Base-by-base conservation (phyloP, 78 protist genomes). In the Dictyostelium discoideum region DNA sequence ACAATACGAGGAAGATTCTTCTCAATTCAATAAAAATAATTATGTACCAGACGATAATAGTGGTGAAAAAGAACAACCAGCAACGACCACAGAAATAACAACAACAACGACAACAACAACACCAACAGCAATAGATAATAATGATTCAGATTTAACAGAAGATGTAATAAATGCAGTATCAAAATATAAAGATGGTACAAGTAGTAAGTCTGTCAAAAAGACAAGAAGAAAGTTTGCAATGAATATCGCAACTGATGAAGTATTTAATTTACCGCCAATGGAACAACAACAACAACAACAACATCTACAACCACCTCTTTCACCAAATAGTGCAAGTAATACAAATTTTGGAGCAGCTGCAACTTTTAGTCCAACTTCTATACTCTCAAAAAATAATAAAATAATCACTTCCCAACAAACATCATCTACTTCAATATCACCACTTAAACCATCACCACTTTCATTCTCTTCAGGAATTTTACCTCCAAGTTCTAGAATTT, bases 151-250 rank as follows among this genome's bases (percentile, higher is more conserved):
- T n/a, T 42, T 79, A 42, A 54, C n/a, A 13, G 63, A 20, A 0
- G 87, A 60, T 29, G 77, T 84, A 18, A 8, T 63, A 46, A 26
- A 29, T 24, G 77, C 77, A 60, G 87, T n/a, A 37, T 60, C 76
- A 11, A 84, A 60, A 63, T 84, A 32, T 60, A 54, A 63, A 60
- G 87, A 84, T 60, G 87, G 87, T 22, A 42, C 65, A 29, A 22
- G 40, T 50, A 24, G 42, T 60, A 84, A 67, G 46, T 78, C 94
- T 5, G 44, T 69, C 37, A 89, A 82, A 80, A 50, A 84, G 29
- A 81, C 74, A 69, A 83, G 94, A 54, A 60, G 94, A 81, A 89
- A 89, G 50, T 89, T 89, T 81, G 82, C 72, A 13, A 89, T 89
- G 84, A 84, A 84, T 84, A 50, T 81, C 7, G 74, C 46, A 81